A percentile compares a stretch with the other conserved stretches of the same genome.
phyloP scores from a whole-genome alignment of 2,329 filamentous ascomycete genomes.

The Neurospora sp. region DNA sequence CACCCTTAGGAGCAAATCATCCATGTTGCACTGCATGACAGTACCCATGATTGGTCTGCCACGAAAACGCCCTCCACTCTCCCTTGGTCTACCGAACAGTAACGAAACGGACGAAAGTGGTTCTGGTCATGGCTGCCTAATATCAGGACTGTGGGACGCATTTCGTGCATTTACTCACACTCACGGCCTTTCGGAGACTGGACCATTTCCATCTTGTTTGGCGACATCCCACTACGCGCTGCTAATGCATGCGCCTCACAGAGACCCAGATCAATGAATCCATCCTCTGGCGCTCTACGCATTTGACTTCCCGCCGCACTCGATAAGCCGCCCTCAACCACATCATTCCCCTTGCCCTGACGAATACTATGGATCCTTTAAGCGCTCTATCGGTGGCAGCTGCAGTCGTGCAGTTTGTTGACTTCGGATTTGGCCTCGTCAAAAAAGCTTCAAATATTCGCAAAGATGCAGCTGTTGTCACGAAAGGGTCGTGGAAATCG shows the following conservation, averaged over 20 bases:
- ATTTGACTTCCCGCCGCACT: not conserved
- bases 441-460: not conserved
- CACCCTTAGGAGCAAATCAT: not conserved
- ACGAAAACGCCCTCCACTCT: not conserved
- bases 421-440: not conserved
- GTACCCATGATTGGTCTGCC: not conserved
- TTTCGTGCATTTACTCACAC: not conserved
- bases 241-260: not conserved
- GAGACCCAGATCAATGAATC: not conserved
- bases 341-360: not conserved
- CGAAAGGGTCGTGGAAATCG: not conserved
- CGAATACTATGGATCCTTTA: conserved; percentile 1
- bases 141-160: not conserved
- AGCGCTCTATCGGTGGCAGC: conserved; percentile 1
- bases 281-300: not conserved
- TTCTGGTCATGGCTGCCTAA: not conserved
- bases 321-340: not conserved
- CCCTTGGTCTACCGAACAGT: not conserved
- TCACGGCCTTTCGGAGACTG: not conserved
- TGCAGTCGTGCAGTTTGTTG: conserved; percentile 3
- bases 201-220: not conserved
- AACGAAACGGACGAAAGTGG: not conserved
- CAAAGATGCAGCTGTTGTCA: not conserved
- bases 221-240: not conserved
- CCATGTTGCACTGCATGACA: not conserved